Percentiles rank a stretch among this genome's conserved stretches.
Evolutionary conservation across 306 rosid genomes (phyloP).

Genomic region (Hylodesmum podocarpum): DNA sequence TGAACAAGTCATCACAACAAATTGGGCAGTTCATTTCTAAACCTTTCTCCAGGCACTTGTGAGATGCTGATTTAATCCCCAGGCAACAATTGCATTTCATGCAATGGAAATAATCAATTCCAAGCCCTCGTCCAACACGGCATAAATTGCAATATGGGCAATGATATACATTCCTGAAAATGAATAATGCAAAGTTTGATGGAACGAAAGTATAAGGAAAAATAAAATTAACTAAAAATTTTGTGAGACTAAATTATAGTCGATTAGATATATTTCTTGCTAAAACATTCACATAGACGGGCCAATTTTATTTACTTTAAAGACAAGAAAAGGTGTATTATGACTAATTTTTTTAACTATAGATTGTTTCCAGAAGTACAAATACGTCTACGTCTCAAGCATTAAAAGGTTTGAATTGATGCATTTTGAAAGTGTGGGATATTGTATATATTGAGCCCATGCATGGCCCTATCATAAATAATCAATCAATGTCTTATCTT

Average conservation of each 20-base stretch:
- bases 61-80: constrained; percentile 79
- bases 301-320: too few species aligned
- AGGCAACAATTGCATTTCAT: constrained; percentile 98
- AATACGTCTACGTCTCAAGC: constrained; percentile 13
- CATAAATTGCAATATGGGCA: constrained; percentile 99
- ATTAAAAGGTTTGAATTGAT: not conserved
- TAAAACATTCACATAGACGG: not conserved
- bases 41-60: constrained; percentile 93
- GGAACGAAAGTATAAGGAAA: not conserved
- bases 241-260: constrained; percentile 12
- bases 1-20: constrained; percentile 92
- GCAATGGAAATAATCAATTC: constrained; percentile 93
- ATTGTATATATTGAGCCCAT: not conserved
- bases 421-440: not conserved
- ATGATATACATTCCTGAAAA: constrained; percentile 84
- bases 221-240: not conserved
- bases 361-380: not conserved
- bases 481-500: constrained; percentile 12
- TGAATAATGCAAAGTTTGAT: not conserved
- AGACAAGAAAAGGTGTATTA: too few species aligned
- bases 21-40: constrained; percentile 97
- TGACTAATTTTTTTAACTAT: not conserved
- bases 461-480: not conserved
- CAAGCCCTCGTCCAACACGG: constrained; percentile 96
- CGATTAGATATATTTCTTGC: constrained; percentile 21